Conservation (phyloP, 1,284 basidiomycete genomes). For the Apiotrichum veenhuisii region DNA sequence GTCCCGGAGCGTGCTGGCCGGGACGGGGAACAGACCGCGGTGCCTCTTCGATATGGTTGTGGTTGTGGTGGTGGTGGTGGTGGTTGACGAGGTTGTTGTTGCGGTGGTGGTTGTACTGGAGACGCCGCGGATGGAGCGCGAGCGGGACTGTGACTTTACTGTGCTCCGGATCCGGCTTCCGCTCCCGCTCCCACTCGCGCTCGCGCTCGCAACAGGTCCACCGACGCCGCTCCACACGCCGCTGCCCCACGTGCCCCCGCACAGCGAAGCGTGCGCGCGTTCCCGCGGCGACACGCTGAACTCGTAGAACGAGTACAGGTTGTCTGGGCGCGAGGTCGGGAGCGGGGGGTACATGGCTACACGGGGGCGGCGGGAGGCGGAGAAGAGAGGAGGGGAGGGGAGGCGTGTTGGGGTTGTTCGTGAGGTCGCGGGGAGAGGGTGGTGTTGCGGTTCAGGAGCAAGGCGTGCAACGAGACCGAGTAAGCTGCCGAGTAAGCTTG, state of each 20-base stretch:
- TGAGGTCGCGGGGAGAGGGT: too few relatives aligned
- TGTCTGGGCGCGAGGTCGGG: slow-evolving; percentile 18
- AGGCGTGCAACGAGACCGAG: too few relatives aligned
- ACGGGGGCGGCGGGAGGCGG: neutral
- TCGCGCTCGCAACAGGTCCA: too few relatives aligned
- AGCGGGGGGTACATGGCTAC: slow-evolving; percentile 11
- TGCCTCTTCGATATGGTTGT: neutral
- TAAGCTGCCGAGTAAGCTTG: too few relatives aligned
- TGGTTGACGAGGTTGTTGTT: too few relatives aligned
- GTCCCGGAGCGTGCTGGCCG: neutral
- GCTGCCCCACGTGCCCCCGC: neutral
- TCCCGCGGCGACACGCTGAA: slow-evolving; percentile 28
- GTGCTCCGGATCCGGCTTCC: too few relatives aligned
- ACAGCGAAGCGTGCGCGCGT: slow-evolving; percentile 21
- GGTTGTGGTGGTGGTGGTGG: neutral
- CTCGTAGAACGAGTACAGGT: slow-evolving; percentile 33
- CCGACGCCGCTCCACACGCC: neutral
- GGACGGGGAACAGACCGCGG: neutral
- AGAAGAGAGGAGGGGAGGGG: neutral
- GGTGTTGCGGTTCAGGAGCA: too few relatives aligned
- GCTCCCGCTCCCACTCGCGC: too few relatives aligned
- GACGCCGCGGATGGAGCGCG: too few relatives aligned
- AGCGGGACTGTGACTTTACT: too few relatives aligned
- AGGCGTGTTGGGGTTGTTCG: neutral
- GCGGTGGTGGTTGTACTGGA: too few relatives aligned